Base-by-base conservation (phyloP, 2,329 filamentous ascomycete species). In the Stagonosporopsis chrysanthemi region DNA sequence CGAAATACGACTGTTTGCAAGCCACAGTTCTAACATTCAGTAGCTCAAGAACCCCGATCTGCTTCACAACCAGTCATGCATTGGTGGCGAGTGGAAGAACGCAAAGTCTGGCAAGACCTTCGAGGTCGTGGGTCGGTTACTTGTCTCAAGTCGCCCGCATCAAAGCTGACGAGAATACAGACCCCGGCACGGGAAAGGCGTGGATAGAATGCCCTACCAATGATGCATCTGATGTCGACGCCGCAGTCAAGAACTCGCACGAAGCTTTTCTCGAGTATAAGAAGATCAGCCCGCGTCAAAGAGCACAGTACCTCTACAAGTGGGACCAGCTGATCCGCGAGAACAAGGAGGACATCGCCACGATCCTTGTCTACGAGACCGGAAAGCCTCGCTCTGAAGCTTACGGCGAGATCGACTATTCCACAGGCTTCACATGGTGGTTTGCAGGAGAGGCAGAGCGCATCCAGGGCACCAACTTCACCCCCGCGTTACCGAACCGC, bases 241-340 rank as follows among this genome's bases (percentile, higher is more conserved):
- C 72, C 4, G 83, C 87, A 1, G 86, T 89, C 6, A 76, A 85
- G 64, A 81, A 82, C 39, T 83, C 88, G 0, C 80, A 88, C 57
- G 75, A 76, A n/a, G 85, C 86, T 4, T 90, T 90, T 65, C 76
- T 85, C 60, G 75, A 75, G 19, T 90, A 84, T 75, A 81, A 79
- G 56, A 87, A 85, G 60, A 75, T 82, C 52, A 88, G 83, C 62
- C 87, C 88, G 0, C 80, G 85, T 15, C 80, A 81, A 49, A 82
- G 87, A 50, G 87, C 87, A 1, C 83, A 88, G 64, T 83, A 84
- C 73, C 77, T 90, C 9, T 74, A 87, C 52, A 86, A 86, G 72
- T 90, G 87, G 86, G 84, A 90, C 72, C 73, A 81, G 3, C 78
- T 90, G 52, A 88, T 89, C 62, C 81, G 83, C 7, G 84, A 84